Evolutionary conservation across 805 yeast species (phyloP).

Genomic region (Metahyphopichia silvanorum): DNA sequence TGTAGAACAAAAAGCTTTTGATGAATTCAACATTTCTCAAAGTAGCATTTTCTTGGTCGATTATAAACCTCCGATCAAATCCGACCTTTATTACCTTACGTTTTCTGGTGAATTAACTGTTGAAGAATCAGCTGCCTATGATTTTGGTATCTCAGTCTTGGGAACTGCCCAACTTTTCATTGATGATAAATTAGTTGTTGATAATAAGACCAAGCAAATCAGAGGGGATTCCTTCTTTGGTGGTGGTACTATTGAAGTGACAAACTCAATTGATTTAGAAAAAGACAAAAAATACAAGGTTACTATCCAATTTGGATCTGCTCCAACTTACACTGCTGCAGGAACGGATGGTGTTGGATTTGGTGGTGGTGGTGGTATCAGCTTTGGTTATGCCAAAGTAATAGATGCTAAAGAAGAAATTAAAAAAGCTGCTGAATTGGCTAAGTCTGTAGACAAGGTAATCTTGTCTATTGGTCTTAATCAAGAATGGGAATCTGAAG

Average conservation of each 20-base stretch:
- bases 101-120: conserved; percentile 43
- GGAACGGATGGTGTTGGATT: conserved; percentile 9
- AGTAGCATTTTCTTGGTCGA: conserved; percentile 18
- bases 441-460: conserved; percentile 25
- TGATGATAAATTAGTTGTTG: conserved; percentile 50
- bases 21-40: conserved; percentile 13
- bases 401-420: conserved; percentile 23
- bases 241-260: conserved; percentile 49
- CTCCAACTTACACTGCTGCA: conserved; percentile 18
- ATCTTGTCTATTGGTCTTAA: conserved; percentile 24
- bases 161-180: conserved; percentile 58
- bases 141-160: conserved; percentile 47
- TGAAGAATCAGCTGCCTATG: conserved; percentile 46
- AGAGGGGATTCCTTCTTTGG: conserved; percentile 48
- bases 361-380: conserved; percentile 22
- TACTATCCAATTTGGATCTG: conserved; percentile 46
- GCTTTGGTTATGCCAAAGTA: conserved; percentile 18
- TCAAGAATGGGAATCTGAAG: conserved; percentile 30
- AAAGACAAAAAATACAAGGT: conserved; percentile 44
- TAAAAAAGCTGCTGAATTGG: conserved; percentile 19
- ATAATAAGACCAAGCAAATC: conserved; percentile 51
- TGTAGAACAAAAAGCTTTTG: conserved; percentile 10
- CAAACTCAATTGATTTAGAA: conserved; percentile 31
- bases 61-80: conserved; percentile 14
- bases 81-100: conserved; percentile 37